Evolutionary conservation across 192 early-diverging fungal genomes (phyloP).

Genomic region (Backusella westeae): DNA sequence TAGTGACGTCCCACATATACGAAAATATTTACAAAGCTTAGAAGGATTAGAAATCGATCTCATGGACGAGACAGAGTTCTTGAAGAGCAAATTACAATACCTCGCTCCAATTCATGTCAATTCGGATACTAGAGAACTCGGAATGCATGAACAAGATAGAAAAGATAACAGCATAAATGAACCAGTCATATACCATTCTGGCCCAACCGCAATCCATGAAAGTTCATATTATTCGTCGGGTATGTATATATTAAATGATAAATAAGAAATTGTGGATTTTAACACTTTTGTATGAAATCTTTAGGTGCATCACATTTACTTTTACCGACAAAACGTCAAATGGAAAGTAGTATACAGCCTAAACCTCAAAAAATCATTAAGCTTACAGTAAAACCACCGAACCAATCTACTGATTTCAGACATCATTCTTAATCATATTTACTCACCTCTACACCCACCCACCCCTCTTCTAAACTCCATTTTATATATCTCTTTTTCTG

Average conservation of each 20-base stretch:
- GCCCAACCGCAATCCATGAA: background rate
- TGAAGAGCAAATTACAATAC: slow-evolving; percentile 39
- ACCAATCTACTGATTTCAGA: background rate
- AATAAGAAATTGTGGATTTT: background rate
- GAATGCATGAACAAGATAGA: background rate
- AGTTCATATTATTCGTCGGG: background rate
- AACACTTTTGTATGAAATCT: background rate
- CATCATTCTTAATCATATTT: background rate
- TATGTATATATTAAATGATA: background rate
- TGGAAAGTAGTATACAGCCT: background rate
- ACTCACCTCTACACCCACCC: background rate
- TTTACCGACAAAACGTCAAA: background rate
- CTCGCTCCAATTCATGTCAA: slow-evolving; percentile 19
- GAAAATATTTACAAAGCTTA: slow-evolving; percentile 37
- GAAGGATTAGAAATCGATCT: slow-evolving; percentile 43
- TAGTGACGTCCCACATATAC: slow-evolving; percentile 35
- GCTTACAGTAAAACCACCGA: slow-evolving; percentile 8
- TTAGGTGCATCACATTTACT: background rate
- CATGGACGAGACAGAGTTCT: slow-evolving; percentile 36
- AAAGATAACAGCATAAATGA: background rate
- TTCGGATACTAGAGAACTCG: background rate
- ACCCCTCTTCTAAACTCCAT: background rate
- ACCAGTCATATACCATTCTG: background rate
- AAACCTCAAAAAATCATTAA: slow-evolving; percentile 8
- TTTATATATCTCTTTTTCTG: background rate